phyloP scores from a whole-genome alignment of 306 rosid species.

The Carpinus viminea region DNA sequence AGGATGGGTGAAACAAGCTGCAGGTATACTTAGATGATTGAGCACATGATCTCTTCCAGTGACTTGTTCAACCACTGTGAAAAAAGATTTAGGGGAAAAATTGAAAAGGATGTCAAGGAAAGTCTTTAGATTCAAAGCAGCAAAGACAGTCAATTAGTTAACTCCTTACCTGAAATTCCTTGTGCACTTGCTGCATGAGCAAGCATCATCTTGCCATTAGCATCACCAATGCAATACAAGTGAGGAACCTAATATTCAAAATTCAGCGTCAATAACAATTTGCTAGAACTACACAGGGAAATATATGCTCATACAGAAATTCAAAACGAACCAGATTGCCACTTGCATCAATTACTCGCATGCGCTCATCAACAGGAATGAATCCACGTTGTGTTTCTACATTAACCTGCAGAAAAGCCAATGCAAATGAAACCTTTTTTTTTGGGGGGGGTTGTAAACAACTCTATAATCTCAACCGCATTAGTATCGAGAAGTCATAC shows the following conservation, averaged over 20 bases:
- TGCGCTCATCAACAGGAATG: conserved; percentile 90
- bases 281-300: conserved; percentile 3
- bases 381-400: conserved; percentile 87
- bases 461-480: conserved; percentile 14
- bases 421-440: not conserved
- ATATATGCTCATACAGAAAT: conserved; percentile 23
- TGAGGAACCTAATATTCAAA: conserved; percentile 72
- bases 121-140: not conserved
- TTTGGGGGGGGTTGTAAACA: not conserved
- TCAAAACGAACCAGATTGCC: conserved; percentile 72
- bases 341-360: conserved; percentile 73
- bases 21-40: conserved; percentile 94
- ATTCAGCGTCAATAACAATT: conserved; percentile 33
- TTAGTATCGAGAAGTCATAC: conserved; percentile 48
- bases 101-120: conserved; percentile 12
- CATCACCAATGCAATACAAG: conserved; percentile 92
- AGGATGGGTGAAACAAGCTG: conserved; percentile 96
- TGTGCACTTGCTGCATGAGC: conserved; percentile 99
- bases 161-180: conserved; percentile 78
- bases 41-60: conserved; percentile 90
- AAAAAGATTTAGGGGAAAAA: conserved; percentile 4
- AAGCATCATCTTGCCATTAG: conserved; percentile 98
- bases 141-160: conserved; percentile 16
- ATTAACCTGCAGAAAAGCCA: conserved; percentile 62
- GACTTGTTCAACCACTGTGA: conserved; percentile 91